Evolutionary conservation across 306 rosid genomes (phyloP), one percentile per base, ranked within the genome.

Genomic region (Quercus cerris): DNA sequence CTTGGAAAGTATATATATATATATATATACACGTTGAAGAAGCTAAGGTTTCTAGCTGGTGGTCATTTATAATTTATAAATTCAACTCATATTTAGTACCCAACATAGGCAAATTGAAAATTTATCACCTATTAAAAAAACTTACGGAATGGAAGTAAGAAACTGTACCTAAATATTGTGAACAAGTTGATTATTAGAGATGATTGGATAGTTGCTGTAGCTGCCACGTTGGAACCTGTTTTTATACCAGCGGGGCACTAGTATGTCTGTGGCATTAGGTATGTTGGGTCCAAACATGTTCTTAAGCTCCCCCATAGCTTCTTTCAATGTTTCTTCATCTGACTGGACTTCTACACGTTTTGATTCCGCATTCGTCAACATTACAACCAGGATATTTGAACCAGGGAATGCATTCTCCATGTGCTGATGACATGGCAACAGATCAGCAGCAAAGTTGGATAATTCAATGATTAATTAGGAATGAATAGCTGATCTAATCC

Each of bases 391-490:
- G 78, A 95, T 89, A 80, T 93, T 93, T 83, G 99, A 95, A 70
- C 97, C 98, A 74, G 99, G 97, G 81, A 87, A 95, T 58, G 99
- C 99, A 69, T 88, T 90, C 71, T 95, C 99, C 99, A 95, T 95
- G 93, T 93, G 94, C 99, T 95, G 93, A 70, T 86, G 72, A 89
- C 87, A 80, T 19, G 79, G 69, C 38, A 81, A 74, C 56, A 78
- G 69, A 85, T 85, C 77, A 87, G 83, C 68, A 81, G 31, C 51
- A 81, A 82, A 49, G 28, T 77, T 31, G 28, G 28, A 61, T 73
- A 87, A 79, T 71, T 75, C 63, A 59, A 69, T 78, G 58, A 82
- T 70, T 72, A 49, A 44, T 77, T 71, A 80, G 66, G 41, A 62
- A 55, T 4, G 66, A 70, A 73, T 30, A 79, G 71, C 80, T 54